Evolutionary conservation across 768 basidiomycete genomes (phyloP).

Genomic region (Boletus vermiculosoides): DNA sequence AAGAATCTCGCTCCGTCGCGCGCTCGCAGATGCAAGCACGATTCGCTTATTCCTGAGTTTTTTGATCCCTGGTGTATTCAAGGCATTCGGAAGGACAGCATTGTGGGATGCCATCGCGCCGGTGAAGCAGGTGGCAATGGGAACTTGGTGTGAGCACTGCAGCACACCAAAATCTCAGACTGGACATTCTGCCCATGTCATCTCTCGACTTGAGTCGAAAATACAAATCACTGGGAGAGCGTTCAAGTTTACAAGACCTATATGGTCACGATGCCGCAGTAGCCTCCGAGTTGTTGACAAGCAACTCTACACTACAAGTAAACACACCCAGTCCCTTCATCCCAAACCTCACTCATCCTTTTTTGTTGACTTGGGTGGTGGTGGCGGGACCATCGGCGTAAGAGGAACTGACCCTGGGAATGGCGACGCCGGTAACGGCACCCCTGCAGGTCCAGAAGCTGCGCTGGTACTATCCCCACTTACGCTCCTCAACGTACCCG

Average conservation of each 20-base stretch:
- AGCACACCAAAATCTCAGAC: not conserved
- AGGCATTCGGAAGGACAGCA: constrained; percentile 59
- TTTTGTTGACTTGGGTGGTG: constrained; percentile 20
- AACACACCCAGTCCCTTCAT: not conserved
- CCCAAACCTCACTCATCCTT: constrained; percentile 31
- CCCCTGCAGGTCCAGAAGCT: constrained; percentile 4
- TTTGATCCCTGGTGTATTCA: constrained; percentile 57
- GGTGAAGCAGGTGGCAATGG: not conserved
- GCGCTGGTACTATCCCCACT: constrained; percentile 10
- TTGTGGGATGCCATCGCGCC: constrained; percentile 35
- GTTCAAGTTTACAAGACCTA: not conserved
- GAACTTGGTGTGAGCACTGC: not conserved
- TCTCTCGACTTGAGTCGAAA: not conserved
- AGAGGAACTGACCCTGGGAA: constrained; percentile 17
- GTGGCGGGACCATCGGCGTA: constrained; percentile 20
- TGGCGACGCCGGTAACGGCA: constrained; percentile 25
- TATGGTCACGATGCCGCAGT: not conserved
- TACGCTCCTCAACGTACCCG: constrained; percentile 7
- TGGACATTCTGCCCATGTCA: too few relatives aligned
- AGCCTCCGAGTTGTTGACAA: not conserved
- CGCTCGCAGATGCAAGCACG: constrained; percentile 83
- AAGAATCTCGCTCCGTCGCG: constrained; percentile 82
- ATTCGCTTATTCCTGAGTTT: constrained; percentile 76
- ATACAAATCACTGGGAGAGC: not conserved
- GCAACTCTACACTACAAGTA: constrained; percentile 1